Base-by-base conservation (phyloP, 148 eudicot species). In the Fallopia convolvulus region DNA sequence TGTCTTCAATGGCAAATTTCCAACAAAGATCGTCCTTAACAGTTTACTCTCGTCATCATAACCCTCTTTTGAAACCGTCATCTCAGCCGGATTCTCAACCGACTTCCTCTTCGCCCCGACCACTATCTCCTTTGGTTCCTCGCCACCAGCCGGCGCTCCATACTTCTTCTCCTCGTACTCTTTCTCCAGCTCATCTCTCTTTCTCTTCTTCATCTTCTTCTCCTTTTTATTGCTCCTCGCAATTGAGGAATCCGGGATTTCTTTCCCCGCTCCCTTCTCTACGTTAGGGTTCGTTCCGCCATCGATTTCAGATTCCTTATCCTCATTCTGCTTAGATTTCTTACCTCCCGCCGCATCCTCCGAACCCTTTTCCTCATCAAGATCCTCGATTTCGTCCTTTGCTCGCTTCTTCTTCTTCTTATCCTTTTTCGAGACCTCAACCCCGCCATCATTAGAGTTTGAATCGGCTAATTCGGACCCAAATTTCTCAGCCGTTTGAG, bases 31-130 rank as follows among this genome's bases (percentile, higher is more conserved):
- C 41, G 99, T 96, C 89, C 94, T 96, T 83, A 89, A 82, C 72
- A 96, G 87, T 83, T 93, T 96, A 75, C 76, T 84, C 81, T 96
- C 98, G 79, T 96, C 99, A 86, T 93, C 99, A 84, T 89, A 93
- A 42, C 93, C 98, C 80, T 96, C 99, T 75, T 89, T 83, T 2
- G 81, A 44, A 73, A 82, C 92, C 88, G 81, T 74, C 88, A 85
- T 72, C 52, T 88, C 93, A 42, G 77, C 80, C 4, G 82, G 81
- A 65, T 85, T 82, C 52, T 93, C 94, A 18, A 77, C 53, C 21
- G 85, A 74, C 77, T 92, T 92, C 87, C 97, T 84, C 89, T 94
- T 94, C 81, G 82, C 85, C 76, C 97, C 97, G 72, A 81, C 88
- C 15, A 42, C 77, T 44, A 71, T 81, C 76, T 40, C 83, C 76